These are phyloP conservation scores for Metschnikowia proteae DNA, from an alignment of 805 yeast genomes.

Conservation along the genomic window DNA sequence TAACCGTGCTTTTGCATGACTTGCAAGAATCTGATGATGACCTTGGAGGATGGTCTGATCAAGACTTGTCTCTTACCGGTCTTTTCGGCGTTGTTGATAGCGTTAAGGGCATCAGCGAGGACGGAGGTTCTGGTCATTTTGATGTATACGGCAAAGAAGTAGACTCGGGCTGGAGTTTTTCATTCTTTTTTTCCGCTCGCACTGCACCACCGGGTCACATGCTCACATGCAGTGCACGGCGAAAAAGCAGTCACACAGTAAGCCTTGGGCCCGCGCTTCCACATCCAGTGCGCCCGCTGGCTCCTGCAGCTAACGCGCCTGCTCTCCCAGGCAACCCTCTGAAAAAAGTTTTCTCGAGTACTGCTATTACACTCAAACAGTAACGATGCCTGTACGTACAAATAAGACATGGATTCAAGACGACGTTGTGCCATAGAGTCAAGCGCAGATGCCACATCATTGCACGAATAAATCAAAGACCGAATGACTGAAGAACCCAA, in stretches of 20 bases:
- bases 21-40: conserved; percentile 91
- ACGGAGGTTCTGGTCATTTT: conserved; percentile 95
- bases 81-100: conserved; percentile 98
- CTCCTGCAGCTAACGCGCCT: conserved; percentile 6
- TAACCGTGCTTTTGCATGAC: conserved; percentile 88
- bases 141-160: conserved; percentile 6
- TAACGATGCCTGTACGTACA: conserved; percentile 44
- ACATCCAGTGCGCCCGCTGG: neutral
- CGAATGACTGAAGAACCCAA: too few species aligned
- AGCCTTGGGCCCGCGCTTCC: neutral
- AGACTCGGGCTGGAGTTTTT: conserved; percentile 2
- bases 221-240: neutral
- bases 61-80: conserved; percentile 98
- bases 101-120: conserved; percentile 96
- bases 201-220: neutral
- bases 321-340: conserved; percentile 7
- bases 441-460: too few species aligned
- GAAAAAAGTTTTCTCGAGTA: conserved; percentile 17
- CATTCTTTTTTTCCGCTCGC: conserved; percentile 3
- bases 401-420: neutral
- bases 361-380: conserved; percentile 10
- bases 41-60: conserved; percentile 98
- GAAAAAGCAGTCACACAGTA: conserved; percentile 18
- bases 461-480: too few species aligned
- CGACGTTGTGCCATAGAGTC: too few species aligned